Conservation (phyloP, 1,284 basidiomycete species). For the Amylostereum areolatum region DNA sequence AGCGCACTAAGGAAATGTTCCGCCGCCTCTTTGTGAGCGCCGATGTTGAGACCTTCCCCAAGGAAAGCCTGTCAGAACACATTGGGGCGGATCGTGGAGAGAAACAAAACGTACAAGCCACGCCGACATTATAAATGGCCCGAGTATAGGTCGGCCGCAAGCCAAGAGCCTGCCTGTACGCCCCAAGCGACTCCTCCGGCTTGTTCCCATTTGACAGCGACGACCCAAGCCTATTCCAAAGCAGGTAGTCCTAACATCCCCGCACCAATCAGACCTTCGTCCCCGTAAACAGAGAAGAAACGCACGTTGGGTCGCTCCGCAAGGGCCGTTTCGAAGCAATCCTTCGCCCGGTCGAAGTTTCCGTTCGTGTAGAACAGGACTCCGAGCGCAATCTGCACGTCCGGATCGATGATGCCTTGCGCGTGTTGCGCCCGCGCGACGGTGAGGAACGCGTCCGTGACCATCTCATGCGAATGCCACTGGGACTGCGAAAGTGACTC, state of each 20-base stretch:
- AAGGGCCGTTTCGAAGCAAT: constrained; percentile 89
- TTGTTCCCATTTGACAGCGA: constrained; percentile 93
- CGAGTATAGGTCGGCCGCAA: constrained; percentile 94
- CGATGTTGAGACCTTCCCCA: constrained; percentile 82
- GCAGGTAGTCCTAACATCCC: constrained; percentile 72
- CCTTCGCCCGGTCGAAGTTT: constrained; percentile 77
- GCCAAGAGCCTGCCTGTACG: constrained; percentile 91
- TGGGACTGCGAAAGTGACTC: constrained; percentile 58
- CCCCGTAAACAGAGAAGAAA: constrained; percentile 3
- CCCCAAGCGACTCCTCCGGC: constrained; percentile 93
- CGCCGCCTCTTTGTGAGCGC: constrained; percentile 91
- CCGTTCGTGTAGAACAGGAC: constrained; percentile 87
- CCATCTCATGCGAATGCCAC: constrained; percentile 82
- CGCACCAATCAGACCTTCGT: neutral
- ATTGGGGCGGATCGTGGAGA: neutral
- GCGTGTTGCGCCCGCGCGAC: constrained; percentile 78
- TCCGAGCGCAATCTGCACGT: constrained; percentile 91
- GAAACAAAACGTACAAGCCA: constrained; percentile 71
- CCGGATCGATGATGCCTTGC: constrained; percentile 75
- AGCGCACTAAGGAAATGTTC: constrained; percentile 95
- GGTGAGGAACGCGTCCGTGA: constrained; percentile 82
- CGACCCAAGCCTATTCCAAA: constrained; percentile 97
- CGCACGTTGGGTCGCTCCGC: constrained; percentile 65
- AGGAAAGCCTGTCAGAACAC: constrained; percentile 1
- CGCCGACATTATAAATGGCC: constrained; percentile 96